Conservation (phyloP, 805 yeast species). For the Wickerhamiella vanderwaltii region DNA sequence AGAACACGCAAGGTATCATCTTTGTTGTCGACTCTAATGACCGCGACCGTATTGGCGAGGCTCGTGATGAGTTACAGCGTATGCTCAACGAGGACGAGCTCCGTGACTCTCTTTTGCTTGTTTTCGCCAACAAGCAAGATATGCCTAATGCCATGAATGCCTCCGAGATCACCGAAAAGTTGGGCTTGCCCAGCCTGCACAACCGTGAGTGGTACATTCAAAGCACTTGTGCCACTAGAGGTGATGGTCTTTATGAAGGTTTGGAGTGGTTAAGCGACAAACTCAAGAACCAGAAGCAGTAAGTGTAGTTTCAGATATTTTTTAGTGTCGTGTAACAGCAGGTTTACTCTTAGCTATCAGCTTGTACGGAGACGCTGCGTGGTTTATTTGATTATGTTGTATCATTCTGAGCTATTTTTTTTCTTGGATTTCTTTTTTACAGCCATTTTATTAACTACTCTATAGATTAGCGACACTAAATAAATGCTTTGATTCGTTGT, state of each 20-base stretch:
- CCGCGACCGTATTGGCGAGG: slow-evolving; percentile 95
- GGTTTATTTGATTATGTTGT: too few relatives aligned
- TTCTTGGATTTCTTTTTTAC: too few relatives aligned
- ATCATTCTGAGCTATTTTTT: too few relatives aligned
- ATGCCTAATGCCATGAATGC: slow-evolving; percentile 98
- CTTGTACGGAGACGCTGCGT: too few relatives aligned
- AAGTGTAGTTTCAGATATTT: slow-evolving; percentile 6
- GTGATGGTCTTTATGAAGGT: slow-evolving; percentile 97
- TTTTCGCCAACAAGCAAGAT: slow-evolving; percentile 97
- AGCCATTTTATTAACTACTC: too few relatives aligned
- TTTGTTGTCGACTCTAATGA: slow-evolving; percentile 97
- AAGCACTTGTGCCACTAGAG: slow-evolving; percentile 98
- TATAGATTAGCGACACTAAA: too few relatives aligned
- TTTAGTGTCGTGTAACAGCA: too few relatives aligned
- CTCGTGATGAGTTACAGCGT: slow-evolving; percentile 96
- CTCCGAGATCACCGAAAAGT: slow-evolving; percentile 93
- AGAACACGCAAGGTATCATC: slow-evolving; percentile 96
- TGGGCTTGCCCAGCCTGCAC: slow-evolving; percentile 92
- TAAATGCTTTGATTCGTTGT: too few relatives aligned
- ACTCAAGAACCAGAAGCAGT: slow-evolving; percentile 46
- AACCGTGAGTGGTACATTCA: slow-evolving; percentile 99
- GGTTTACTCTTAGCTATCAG: too few relatives aligned
- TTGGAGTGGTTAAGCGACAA: slow-evolving; percentile 91
- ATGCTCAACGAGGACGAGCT: slow-evolving; percentile 97
- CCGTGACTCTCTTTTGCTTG: slow-evolving; percentile 88